Evolutionary conservation across 2,329 filamentous ascomycete genomes (phyloP).

Genomic region (Bipolaris gigantea): DNA sequence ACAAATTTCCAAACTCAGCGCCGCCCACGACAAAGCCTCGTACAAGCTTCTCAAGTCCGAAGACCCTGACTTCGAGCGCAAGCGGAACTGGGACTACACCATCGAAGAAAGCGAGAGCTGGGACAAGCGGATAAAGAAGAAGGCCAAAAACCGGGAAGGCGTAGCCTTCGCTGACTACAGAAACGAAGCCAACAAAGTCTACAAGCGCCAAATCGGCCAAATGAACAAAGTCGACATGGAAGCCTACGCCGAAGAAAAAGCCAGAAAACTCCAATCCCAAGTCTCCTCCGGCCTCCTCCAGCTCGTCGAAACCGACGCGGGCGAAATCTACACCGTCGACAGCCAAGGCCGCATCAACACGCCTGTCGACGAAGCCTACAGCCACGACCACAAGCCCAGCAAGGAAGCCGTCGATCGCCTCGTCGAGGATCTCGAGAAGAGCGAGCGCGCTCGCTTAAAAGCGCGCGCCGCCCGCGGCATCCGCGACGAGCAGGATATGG

Average conservation of each 20-base stretch:
- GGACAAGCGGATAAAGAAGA: conserved; percentile 90
- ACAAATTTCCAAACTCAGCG: conserved; percentile 75
- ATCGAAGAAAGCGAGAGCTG: conserved; percentile 90
- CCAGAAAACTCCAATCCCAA: conserved; percentile 79
- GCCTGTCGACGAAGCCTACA: conserved; percentile 78
- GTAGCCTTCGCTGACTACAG: conserved; percentile 89
- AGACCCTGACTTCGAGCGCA: conserved; percentile 93
- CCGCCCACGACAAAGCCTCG: conserved; percentile 82
- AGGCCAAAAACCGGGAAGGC: conserved; percentile 76
- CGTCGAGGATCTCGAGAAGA: conserved; percentile 82
- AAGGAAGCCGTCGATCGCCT: conserved; percentile 85
- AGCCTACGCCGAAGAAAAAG: conserved; percentile 84
- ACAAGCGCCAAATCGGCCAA: conserved; percentile 85
- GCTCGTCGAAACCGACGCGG: conserved; percentile 89
- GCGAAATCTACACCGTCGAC: conserved; percentile 89
- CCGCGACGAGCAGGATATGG: conserved; percentile 71
- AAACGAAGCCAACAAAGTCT: conserved; percentile 86
- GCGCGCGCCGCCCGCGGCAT: conserved; percentile 79
- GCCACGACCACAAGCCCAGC: conserved; percentile 82
- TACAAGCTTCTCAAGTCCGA: conserved; percentile 95
- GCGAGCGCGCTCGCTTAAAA: conserved; percentile 83
- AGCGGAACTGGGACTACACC: conserved; percentile 98
- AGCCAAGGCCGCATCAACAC: conserved; percentile 89
- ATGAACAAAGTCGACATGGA: conserved; percentile 73
- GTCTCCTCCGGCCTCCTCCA: conserved; percentile 83